These are phyloP conservation scores for Monosporascus sp. DNA, from an alignment of 2,329 filamentous ascomycete species.

Conservation along the genomic window DNA sequence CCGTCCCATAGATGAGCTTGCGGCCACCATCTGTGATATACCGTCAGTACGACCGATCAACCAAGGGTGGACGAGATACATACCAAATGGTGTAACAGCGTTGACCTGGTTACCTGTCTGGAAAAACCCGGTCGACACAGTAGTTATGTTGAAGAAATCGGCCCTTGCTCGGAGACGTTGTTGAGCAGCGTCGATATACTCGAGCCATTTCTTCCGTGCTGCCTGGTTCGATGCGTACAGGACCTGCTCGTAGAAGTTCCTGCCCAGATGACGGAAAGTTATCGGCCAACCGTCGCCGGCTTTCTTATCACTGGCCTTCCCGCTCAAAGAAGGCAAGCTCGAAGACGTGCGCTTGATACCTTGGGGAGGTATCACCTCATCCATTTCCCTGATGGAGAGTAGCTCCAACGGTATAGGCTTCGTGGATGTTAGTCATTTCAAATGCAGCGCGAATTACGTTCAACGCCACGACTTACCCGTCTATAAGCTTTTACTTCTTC, in stretches of 20 bases:
- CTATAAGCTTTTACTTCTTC: constrained; percentile 95
- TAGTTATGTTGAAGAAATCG: constrained; percentile 78
- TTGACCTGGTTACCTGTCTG: constrained; percentile 76
- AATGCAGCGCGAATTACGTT: background rate
- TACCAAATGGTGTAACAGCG: constrained; percentile 87
- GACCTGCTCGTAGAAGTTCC: constrained; percentile 89
- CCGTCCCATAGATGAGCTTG: constrained; percentile 91
- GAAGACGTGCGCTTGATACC: constrained; percentile 86
- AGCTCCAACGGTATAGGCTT: constrained; percentile 90
- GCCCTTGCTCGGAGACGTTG: constrained; percentile 80
- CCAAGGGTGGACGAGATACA: constrained; percentile 27
- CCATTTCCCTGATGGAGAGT: constrained; percentile 93
- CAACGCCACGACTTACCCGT: constrained; percentile 41
- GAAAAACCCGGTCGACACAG: constrained; percentile 57
- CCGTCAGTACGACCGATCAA: background rate
- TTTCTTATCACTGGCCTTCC: constrained; percentile 48
- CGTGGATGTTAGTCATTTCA: constrained; percentile 5
- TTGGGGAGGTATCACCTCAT: constrained; percentile 79
- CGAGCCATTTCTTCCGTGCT: constrained; percentile 92
- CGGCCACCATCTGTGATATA: constrained; percentile 74
- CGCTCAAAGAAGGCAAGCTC: constrained; percentile 55
- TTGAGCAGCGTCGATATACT: constrained; percentile 89
- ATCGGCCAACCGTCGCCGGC: constrained; percentile 81
- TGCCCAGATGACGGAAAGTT: constrained; percentile 92
- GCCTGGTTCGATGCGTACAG: constrained; percentile 82